phyloP scores from a whole-genome alignment of 352 stramenopile genomes.

The Globisporangium orthogonon region DNA sequence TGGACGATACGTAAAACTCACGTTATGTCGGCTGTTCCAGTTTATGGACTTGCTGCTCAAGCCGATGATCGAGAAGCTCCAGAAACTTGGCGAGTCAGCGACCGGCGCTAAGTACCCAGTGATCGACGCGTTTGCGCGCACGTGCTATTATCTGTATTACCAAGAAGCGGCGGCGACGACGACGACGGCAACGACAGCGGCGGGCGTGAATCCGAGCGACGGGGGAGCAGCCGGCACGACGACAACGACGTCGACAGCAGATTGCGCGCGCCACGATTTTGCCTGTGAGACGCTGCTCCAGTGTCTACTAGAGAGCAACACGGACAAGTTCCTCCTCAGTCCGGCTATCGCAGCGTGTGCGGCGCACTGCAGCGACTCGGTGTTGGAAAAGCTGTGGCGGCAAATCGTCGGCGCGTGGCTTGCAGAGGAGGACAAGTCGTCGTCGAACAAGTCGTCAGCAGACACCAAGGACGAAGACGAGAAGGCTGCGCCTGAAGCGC shows the following conservation, averaged over 20 bases:
- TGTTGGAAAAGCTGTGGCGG: slow-evolving; percentile 41
- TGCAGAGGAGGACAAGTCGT: background rate
- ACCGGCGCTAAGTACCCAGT: slow-evolving; percentile 61
- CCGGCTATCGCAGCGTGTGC: slow-evolving; percentile 67
- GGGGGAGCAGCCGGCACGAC: background rate
- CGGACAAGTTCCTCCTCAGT: slow-evolving; percentile 65
- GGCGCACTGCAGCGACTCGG: slow-evolving; percentile 41
- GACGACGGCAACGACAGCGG: background rate
- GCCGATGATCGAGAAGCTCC: slow-evolving; percentile 68
- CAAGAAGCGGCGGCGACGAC: background rate
- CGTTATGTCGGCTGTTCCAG: slow-evolving; percentile 1
- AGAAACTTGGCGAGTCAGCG: slow-evolving; percentile 53
- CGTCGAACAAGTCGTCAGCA: background rate
- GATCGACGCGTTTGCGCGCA: slow-evolving; percentile 49
- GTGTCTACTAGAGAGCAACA: slow-evolving; percentile 71
- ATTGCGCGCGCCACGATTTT: slow-evolving; percentile 44
- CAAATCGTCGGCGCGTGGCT: slow-evolving; percentile 27
- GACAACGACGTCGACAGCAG: background rate
- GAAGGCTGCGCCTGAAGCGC: background rate
- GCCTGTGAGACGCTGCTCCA: slow-evolving; percentile 65
- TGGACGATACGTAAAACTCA: background rate
- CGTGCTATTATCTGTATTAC: slow-evolving; percentile 14
- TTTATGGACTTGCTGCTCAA: slow-evolving; percentile 56
- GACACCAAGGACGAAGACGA: background rate
- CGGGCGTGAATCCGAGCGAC: background rate